Conservation (phyloP, 2,329 filamentous ascomycete species). For the Neofusicoccum umdonicola region DNA sequence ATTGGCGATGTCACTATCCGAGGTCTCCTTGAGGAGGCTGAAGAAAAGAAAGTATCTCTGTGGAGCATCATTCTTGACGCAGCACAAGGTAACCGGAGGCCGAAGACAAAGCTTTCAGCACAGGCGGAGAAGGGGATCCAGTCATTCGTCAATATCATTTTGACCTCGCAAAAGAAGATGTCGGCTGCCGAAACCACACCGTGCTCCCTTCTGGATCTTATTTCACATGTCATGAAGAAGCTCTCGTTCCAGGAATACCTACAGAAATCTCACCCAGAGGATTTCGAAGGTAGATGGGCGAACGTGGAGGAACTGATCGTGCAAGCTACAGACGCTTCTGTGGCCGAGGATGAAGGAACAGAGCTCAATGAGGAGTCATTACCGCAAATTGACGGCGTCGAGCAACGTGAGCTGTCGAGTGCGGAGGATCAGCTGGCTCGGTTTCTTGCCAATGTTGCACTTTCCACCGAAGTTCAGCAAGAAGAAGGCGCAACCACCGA, state of each 20-base stretch:
- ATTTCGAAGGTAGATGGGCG: slow-evolving; percentile 76
- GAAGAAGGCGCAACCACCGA: slow-evolving; percentile 56
- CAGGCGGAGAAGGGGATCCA: slow-evolving; percentile 57
- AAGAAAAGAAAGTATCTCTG: slow-evolving; percentile 64
- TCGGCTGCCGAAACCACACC: slow-evolving; percentile 38
- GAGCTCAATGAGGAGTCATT: slow-evolving; percentile 50
- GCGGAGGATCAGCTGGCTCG: slow-evolving; percentile 66
- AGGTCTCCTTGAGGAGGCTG: slow-evolving; percentile 72
- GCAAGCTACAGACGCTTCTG: slow-evolving; percentile 70
- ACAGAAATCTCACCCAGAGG: slow-evolving; percentile 66
- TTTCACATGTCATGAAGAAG: slow-evolving; percentile 60
- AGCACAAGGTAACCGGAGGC: slow-evolving; percentile 51
- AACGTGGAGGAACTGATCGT: slow-evolving; percentile 87
- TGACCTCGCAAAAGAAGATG: slow-evolving; percentile 57
- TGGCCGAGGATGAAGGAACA: slow-evolving; percentile 42
- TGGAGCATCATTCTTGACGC: slow-evolving; percentile 70
- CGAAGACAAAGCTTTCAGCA: slow-evolving; percentile 55
- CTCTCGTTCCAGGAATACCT: slow-evolving; percentile 74
- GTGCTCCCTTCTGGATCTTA: slow-evolving; percentile 46
- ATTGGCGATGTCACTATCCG: slow-evolving; percentile 79
- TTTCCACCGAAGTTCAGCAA: slow-evolving; percentile 76
- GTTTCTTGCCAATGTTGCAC: slow-evolving; percentile 85
- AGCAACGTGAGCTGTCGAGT: slow-evolving; percentile 53
- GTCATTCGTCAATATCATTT: slow-evolving; percentile 59
- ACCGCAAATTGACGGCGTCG: slow-evolving; percentile 67